These are phyloP conservation scores for Lophium mytilinum DNA, from an alignment of 495 filamentous ascomycete genomes.

Conservation along the genomic window DNA sequence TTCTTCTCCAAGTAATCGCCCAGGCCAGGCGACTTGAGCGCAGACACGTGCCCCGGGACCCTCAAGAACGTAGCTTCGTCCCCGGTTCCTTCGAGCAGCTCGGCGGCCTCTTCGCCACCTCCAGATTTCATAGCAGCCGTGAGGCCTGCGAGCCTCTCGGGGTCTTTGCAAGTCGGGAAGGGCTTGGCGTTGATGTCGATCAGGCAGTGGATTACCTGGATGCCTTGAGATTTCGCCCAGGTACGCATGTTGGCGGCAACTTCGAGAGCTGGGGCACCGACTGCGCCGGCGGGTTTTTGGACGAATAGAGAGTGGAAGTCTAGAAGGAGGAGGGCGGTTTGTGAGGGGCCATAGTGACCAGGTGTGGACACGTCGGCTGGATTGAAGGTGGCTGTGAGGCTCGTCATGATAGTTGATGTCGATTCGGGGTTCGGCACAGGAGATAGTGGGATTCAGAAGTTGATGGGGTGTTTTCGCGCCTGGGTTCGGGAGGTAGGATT, in stretches of 20 bases:
- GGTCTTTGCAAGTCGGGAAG: conserved; percentile 28
- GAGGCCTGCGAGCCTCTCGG: background rate
- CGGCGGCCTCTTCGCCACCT: conserved; percentile 21
- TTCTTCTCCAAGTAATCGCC: conserved; percentile 24
- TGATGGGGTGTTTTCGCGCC: too few relatives aligned
- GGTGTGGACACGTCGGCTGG: conserved; percentile 18
- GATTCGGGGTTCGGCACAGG: too few relatives aligned
- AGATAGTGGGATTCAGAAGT: too few relatives aligned
- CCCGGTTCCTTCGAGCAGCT: conserved; percentile 8
- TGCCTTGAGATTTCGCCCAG: conserved; percentile 28
- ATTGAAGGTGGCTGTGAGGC: conserved; percentile 9
- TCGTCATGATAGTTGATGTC: conserved; percentile 4
- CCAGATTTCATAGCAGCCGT: conserved; percentile 7
- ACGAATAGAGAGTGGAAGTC: conserved; percentile 32
- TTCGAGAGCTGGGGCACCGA: conserved; percentile 14
- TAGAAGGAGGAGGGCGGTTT: conserved; percentile 32
- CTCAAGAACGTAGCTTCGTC: conserved; percentile 26
- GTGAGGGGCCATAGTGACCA: conserved; percentile 25
- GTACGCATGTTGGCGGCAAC: conserved; percentile 23
- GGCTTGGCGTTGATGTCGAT: conserved; percentile 21
- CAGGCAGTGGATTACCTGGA: conserved; percentile 31
- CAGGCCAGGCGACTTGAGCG: conserved; percentile 28
- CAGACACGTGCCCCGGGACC: conserved; percentile 25
- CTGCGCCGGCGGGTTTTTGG: conserved; percentile 1
- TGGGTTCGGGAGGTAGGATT: too few relatives aligned